Evolutionary conservation across 345 rosid genomes (phyloP).

Genomic region (Populus pruinosa): DNA sequence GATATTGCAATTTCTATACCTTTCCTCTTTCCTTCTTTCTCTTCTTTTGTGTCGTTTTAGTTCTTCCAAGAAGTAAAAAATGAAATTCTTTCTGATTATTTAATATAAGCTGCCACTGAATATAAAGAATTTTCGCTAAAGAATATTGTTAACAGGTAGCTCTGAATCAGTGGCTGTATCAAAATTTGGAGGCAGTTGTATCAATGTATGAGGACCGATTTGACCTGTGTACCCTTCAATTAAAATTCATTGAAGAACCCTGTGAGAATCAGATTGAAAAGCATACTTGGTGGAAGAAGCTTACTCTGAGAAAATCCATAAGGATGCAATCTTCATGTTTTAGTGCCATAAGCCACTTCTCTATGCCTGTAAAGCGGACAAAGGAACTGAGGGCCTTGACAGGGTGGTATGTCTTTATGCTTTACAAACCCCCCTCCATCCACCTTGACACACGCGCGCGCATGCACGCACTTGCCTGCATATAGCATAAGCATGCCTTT

Average conservation of each 20-base stretch:
- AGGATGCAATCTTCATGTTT: conserved; percentile 35
- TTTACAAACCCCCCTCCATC: conserved; percentile 2
- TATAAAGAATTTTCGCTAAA: no score
- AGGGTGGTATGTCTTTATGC: conserved; percentile 66
- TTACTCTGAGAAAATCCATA: conserved; percentile 36
- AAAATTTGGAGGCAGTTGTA: conserved; percentile 76
- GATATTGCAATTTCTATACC: no score
- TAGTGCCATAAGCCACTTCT: conserved; percentile 45
- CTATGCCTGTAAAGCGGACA: conserved; percentile 71
- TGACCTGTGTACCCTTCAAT: conserved; percentile 65
- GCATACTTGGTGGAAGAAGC: conserved; percentile 64
- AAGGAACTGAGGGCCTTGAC: conserved; percentile 80
- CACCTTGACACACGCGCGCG: not conserved
- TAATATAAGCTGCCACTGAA: no score
- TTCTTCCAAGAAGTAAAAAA: no score
- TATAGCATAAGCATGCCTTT: not conserved
- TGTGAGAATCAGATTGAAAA: conserved; percentile 35
- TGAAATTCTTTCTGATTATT: no score
- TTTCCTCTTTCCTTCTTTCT: no score
- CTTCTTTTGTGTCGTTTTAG: no score
- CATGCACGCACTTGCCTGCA: not conserved
- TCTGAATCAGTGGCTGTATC: conserved; percentile 83
- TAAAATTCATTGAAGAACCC: conserved; percentile 40
- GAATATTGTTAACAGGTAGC: conserved; percentile 52
- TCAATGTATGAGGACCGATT: conserved; percentile 94